phyloP scores from a whole-genome alignment of 2,329 filamentous ascomycete species.

The Fusarium nurragi region DNA sequence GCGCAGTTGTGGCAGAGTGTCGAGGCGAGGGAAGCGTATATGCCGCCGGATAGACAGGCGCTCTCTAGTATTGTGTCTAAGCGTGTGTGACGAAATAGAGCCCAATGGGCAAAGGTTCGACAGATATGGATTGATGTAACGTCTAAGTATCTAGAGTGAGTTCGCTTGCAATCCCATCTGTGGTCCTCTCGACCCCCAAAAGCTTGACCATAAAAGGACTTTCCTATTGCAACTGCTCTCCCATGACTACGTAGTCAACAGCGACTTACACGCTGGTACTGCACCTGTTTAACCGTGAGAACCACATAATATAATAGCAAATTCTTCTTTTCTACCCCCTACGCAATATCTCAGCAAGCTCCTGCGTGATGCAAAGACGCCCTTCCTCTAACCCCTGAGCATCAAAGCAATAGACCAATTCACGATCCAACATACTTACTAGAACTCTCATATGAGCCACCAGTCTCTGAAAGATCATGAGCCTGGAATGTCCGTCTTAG shows the following conservation, averaged over 20 bases:
- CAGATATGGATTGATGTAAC: no score
- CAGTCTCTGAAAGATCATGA: not conserved
- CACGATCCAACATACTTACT: not conserved
- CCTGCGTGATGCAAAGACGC: not conserved
- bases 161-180: no score
- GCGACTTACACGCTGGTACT: no score
- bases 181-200: no score
- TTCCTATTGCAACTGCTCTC: no score
- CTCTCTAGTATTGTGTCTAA: conserved; percentile 31
- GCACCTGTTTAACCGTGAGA: no score
- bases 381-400: not conserved
- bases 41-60: conserved; percentile 39
- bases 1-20: conserved; percentile 42
- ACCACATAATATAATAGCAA: not conserved
- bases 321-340: not conserved
- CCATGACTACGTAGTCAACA: no score
- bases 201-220: no score
- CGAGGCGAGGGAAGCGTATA: conserved; percentile 37
- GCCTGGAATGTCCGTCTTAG: not conserved
- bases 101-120: no score
- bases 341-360: not conserved
- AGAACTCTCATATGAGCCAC: not conserved
- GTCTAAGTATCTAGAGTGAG: no score
- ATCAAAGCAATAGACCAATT: not conserved
- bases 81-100: no score